Conservation (phyloP, 1,284 basidiomycete species). For the Ustilago vetiveriae region DNA sequence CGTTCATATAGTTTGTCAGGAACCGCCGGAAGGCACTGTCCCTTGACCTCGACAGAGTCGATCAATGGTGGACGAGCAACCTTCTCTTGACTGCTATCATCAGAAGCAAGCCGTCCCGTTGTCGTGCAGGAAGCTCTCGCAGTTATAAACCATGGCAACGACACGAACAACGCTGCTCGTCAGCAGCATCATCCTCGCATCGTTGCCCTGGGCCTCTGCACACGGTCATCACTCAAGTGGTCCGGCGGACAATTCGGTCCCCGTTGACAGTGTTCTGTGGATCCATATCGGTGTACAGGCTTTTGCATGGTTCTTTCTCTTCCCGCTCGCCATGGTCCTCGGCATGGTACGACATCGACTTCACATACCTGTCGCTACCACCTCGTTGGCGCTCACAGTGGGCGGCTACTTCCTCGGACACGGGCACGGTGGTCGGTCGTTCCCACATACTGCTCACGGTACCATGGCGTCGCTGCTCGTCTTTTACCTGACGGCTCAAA, state of each 20-base stretch:
- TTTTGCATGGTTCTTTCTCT: conserved; percentile 58
- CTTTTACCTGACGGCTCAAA: conserved; percentile 70
- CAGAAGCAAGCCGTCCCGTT: neutral
- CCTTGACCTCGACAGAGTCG: too few species aligned
- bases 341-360: conserved; percentile 62
- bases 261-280: conserved; percentile 63
- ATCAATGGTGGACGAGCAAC: too few species aligned
- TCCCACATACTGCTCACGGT: conserved; percentile 63
- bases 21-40: too few species aligned
- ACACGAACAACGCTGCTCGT: conserved; percentile 5
- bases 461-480: conserved; percentile 58
- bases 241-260: conserved; percentile 51
- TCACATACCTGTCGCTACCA: conserved; percentile 60
- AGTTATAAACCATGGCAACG: neutral
- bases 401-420: conserved; percentile 63
- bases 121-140: too few species aligned
- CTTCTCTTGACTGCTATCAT: too few species aligned
- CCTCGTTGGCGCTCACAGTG: conserved; percentile 52
- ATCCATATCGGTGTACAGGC: conserved; percentile 61
- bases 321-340: conserved; percentile 64
- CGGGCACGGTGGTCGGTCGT: conserved; percentile 58
- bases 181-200: conserved; percentile 3
- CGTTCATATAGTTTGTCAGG: too few species aligned
- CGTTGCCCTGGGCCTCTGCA: conserved; percentile 17
- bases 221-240: conserved; percentile 55